These are phyloP conservation scores for Pseudogymnoascus pannorum DNA, from an alignment of 2,329 filamentous ascomycete genomes.

Conservation along the genomic window DNA sequence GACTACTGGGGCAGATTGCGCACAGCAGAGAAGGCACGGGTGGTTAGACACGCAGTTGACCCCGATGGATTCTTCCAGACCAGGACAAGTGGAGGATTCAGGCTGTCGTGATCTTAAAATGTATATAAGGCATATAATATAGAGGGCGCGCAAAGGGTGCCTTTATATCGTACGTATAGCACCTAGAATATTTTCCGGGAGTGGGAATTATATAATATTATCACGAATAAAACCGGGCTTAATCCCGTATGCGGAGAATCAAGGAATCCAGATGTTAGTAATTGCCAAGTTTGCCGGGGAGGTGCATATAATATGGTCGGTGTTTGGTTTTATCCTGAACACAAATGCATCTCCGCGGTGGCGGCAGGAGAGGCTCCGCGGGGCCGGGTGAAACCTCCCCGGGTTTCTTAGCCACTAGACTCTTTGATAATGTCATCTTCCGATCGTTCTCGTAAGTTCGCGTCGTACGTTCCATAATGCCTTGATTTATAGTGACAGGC, in stretches of 20 bases:
- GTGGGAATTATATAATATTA: not conserved
- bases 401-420: not conserved
- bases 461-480: not conserved
- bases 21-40: not conserved
- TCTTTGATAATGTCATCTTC: not conserved
- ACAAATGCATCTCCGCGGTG: not conserved
- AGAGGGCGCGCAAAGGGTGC: too few species aligned
- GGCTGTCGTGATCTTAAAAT: conserved; percentile 16
- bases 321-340: not conserved
- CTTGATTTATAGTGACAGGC: not conserved
- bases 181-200: not conserved
- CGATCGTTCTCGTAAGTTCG: not conserved
- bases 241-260: not conserved
- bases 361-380: conserved; percentile 1
- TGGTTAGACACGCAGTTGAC: conserved; percentile 24
- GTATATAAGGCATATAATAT: not conserved
- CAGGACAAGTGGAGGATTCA: conserved; percentile 22
- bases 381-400: not conserved
- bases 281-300: not conserved
- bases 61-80: conserved; percentile 22
- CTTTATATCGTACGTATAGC: not conserved
- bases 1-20: conserved; percentile 14
- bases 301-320: not conserved
- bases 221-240: not conserved
- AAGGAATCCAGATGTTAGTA: not conserved